Base-by-base conservation (phyloP, 2,329 filamentous ascomycete genomes). In the Waltergamsia citrina region DNA sequence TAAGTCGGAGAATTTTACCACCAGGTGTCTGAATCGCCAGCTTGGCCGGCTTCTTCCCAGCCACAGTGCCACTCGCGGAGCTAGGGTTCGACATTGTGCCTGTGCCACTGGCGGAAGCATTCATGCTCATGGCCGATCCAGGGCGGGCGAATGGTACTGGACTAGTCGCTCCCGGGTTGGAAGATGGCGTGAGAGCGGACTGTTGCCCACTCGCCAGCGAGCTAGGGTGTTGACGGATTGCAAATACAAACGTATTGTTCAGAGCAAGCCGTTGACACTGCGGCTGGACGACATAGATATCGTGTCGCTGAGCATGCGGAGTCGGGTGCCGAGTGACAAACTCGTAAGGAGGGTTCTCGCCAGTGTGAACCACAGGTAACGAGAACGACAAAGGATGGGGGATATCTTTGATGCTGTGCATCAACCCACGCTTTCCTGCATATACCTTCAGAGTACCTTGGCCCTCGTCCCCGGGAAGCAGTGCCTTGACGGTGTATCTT, bases 161-260 rank as follows among this genome's bases (percentile, higher is more conserved):
- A 38, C 69, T 73, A 8, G 63, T 56, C 19, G 53, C 57, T 6
- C 67, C 64, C 3, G 63, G 59, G 40, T 69, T 68, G 31, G 62
- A 65, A 6, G 64, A 56, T 5, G 67, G 62, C 8, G 64, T 64
- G 40, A 67, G 51, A 2, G 48, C 49, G 18, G 57, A 62, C 19
- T 51, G 48, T 3, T 45, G 34, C 6, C 49, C 53, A 27, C 41
- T 50, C 1, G 51, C 43, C 1, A 56, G 40, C 1, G 85, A 81
- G 53, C 63, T 69, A 1, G 88, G 85, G 52, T 98, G 88, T 52
- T 98, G 92, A 29, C 92, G 84, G 40, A 98, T 83, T 34, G 84
- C 84, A 56, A 98, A 98, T 19, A 98, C 90, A 52, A 95, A 98
- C 0, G 92, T 98, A 54, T 98, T 96, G 64, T 96, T 95, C 36